Evolutionary conservation across 2,329 filamentous ascomycete genomes (phyloP), one percentile per base, ranked within the genome.

Genomic region (Macrophomina pseudophaseolina): DNA sequence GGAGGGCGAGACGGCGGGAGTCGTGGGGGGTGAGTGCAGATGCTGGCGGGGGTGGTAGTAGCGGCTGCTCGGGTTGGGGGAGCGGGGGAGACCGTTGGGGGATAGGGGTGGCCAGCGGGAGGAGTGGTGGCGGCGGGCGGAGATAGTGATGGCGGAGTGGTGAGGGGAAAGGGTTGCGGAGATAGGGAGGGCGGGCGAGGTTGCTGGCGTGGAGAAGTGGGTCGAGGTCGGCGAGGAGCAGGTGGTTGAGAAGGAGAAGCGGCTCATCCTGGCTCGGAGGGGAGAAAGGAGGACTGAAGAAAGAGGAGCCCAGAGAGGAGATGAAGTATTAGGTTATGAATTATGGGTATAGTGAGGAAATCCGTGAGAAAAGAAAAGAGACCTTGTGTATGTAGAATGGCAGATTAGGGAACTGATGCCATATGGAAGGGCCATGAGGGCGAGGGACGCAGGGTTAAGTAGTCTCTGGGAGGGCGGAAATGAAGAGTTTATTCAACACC

Each of bases 31-130:
- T 2, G 58, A 49, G 44, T 30, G n/a, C 30, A 51, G 33, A 5
- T 44, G 58, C n/a, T 49, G 35, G 44, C 16, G n/a, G 42, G 40
- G 33, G 5, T 44, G 58, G 30, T 49, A 11, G 30, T 9, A 7
- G 32, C 4, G 14, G 32, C 12, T 5, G 40, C 40, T 59, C 11
- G 44, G 48, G 32, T 3, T 23, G 2, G 58, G 46, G 32, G 58
- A 49, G 8, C 58, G 44, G n/a, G 58, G 58, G 32, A 62, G 58
- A 9, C 58, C 58, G 58, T 62, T 14, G n/a, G n/a, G 30, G 4
- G 58, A 62, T 42, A 62, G 58, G 2, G 44, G 44, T n/a, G 30
- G 30, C 58, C 58, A 48, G 56, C 56, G 56, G 7, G 30, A 1
- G 38, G 14, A 8, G 56, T 12, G n/a, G 11, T 5, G 40, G 38